phyloP scores from a whole-genome alignment of 805 yeast genomes.

The Candida sphagnicola region DNA sequence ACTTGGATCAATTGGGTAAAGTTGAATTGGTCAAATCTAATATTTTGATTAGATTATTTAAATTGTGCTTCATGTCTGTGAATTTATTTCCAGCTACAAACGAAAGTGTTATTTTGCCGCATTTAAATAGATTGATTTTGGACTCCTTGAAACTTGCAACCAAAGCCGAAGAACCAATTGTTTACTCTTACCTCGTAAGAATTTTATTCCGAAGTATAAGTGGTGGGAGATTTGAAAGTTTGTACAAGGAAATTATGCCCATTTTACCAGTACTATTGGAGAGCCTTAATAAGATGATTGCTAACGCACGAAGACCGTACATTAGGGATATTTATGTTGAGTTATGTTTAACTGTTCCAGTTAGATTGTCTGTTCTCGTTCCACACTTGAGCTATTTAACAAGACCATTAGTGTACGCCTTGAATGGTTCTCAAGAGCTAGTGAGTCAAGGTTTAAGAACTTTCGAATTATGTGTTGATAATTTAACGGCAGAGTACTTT shows the following conservation, averaged over 20 bases:
- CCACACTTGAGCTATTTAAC: conserved; percentile 87
- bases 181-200: conserved; percentile 82
- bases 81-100: conserved; percentile 84
- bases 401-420: conserved; percentile 86
- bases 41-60: conserved; percentile 80
- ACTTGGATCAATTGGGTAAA: conserved; percentile 75
- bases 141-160: conserved; percentile 77
- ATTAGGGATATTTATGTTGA: conserved; percentile 95
- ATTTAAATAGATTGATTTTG: conserved; percentile 76
- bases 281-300: conserved; percentile 76
- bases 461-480: conserved; percentile 92
- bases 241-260: conserved; percentile 92
- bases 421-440: conserved; percentile 85
- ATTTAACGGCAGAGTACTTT: conserved; percentile 91
- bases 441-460: conserved; percentile 94
- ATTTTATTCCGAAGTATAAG: conserved; percentile 92
- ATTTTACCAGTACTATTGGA: conserved; percentile 82
- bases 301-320: conserved; percentile 79
- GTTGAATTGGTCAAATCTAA: conserved; percentile 74
- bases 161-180: conserved; percentile 84
- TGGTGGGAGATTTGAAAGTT: conserved; percentile 91
- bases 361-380: conserved; percentile 84
- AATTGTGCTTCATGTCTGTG: conserved; percentile 93
- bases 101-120: conserved; percentile 85
- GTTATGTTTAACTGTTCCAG: conserved; percentile 93